Percentiles rank a stretch among this genome's conserved stretches.
phyloP scores from a whole-genome alignment of 169 alveolate species.

The Cardiosporidium cionae region DNA sequence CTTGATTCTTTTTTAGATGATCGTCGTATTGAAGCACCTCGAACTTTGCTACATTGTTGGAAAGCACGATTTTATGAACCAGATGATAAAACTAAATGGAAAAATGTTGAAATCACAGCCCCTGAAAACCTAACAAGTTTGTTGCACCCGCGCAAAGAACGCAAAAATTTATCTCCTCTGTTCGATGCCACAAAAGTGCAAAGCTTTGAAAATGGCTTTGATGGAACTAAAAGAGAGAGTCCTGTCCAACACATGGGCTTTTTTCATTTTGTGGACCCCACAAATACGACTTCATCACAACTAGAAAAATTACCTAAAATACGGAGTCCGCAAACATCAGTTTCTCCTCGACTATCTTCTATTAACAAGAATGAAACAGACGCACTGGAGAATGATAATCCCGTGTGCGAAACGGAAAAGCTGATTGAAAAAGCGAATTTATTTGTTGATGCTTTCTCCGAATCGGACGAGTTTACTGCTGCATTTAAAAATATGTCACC shows the following conservation, averaged over 20 bases:
- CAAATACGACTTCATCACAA: no score
- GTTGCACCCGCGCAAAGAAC: neutral
- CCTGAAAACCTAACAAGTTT: no score
- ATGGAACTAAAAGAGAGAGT: neutral
- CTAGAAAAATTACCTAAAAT: neutral
- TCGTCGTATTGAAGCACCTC: neutral
- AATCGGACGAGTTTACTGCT: no score
- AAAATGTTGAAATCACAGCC: neutral
- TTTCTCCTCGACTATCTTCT: neutral
- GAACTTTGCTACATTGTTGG: neutral
- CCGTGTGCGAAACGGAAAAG: neutral
- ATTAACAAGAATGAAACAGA: neutral
- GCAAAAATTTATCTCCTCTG: neutral
- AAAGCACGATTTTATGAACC: neutral
- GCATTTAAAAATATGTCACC: no score
- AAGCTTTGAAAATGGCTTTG: neutral
- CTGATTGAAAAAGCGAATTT: neutral
- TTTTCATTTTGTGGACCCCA: neutral
- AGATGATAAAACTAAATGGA: neutral
- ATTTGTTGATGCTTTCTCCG: no score
- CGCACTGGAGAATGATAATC: neutral
- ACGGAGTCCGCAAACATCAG: neutral
- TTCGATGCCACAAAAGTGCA: neutral
- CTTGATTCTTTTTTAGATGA: neutral
- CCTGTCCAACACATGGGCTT: neutral